Evolutionary conservation across 2,329 filamentous ascomycete species (phyloP), one percentile per base, ranked within the genome.

Genomic region (Fusarium foetens): DNA sequence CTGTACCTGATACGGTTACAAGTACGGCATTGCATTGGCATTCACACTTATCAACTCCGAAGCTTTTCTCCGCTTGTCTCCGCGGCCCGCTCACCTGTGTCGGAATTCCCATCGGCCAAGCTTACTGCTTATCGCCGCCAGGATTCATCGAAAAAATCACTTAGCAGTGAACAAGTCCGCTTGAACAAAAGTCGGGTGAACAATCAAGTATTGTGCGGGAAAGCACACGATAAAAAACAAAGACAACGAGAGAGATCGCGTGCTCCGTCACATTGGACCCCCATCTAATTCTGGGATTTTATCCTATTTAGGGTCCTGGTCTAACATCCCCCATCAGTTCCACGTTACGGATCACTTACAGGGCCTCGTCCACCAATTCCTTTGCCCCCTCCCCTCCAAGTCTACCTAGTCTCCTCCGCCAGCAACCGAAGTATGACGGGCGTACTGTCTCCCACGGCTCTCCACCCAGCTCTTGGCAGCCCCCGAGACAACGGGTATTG

Each of bases 391-490:
- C 51, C 63, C 57, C 66, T 58, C 63, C 57, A 63, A 58, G 63
- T 63, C 52, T 58, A 63, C 55, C 65, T 54, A 70, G 35, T 54
- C 54, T 60, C 66, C 71, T 71, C 63, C 71, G 62, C 71, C 68
- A 71, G 43, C 53, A 72, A 51, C 64, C 64, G 66, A 66, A 75
- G 75, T 71, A 77, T 77, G 75, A 74, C 75, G 77, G 75, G 72
- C 68, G 58, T 75, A 35, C 67, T 74, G 51, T 86, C 86, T 72
- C 84, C 86, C 64, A 82, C 83, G 62, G 82, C 85, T 72, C 82
- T 88, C 81, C 86, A 88, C 83, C 85, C 86, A 77, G 81, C 81
- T 71, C 83, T 88, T 79, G 84, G 82, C 79, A 81, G 80, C 70
- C 75, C 76, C 68, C 66, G 57, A 67, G 71, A 69, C 52, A 62